Conservation (phyloP, 306 rosid species). For the Rubus idaeus region DNA sequence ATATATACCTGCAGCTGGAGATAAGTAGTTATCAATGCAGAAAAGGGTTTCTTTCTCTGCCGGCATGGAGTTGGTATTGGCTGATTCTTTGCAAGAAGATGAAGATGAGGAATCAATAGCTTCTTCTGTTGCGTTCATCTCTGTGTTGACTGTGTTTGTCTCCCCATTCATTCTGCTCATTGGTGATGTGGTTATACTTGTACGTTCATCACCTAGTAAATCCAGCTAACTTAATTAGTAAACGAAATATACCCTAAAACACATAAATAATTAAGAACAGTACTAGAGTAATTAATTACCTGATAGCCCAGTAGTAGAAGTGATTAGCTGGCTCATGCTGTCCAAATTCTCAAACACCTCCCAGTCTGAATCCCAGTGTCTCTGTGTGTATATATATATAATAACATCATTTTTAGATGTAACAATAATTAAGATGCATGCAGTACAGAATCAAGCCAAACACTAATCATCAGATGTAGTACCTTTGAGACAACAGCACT, state of each 20-base stretch:
- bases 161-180: constrained; percentile 45
- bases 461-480: neutral
- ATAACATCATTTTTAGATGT: neutral
- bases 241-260: neutral
- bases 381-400: constrained; percentile 21
- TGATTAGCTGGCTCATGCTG: constrained; percentile 47
- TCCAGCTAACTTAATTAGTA: neutral
- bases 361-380: constrained; percentile 59
- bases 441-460: neutral
- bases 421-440: neutral
- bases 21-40: neutral
- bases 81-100: constrained; percentile 52
- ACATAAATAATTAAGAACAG: too few species aligned
- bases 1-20: neutral
- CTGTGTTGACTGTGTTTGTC: constrained; percentile 31
- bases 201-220: constrained; percentile 48
- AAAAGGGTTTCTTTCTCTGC: constrained; percentile 15
- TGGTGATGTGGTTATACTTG: constrained; percentile 27
- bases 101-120: constrained; percentile 60
- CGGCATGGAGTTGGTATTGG: constrained; percentile 29
- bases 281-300: constrained; percentile 3
- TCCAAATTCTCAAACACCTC: constrained; percentile 49
- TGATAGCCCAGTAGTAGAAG: constrained; percentile 15
- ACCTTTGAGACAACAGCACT: constrained; percentile 38
- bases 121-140: constrained; percentile 48